A percentile compares a stretch with the other conserved stretches of the same genome.
Conservation (phyloP, 371 early-diverging fungal genomes). For the Chytridiales sp. region DNA sequence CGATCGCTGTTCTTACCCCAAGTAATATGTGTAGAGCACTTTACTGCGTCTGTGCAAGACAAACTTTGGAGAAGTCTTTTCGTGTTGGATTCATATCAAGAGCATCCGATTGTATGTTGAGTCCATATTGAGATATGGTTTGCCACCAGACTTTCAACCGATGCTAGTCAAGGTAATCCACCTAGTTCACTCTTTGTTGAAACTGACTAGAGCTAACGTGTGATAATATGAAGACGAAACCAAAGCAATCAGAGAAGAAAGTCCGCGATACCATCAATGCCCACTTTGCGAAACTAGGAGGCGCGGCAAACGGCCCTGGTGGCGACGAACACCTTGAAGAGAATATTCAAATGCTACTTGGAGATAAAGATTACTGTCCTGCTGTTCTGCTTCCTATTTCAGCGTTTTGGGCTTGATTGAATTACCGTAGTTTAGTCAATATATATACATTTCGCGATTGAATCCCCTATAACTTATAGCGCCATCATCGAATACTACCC, state of each 20-base stretch:
- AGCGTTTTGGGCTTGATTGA: conserved; percentile 23
- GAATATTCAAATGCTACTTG: conserved; percentile 73
- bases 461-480: too few relatives aligned
- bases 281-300: conserved; percentile 56
- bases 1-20: not conserved
- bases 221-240: conserved; percentile 55
- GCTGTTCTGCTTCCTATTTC: conserved; percentile 65
- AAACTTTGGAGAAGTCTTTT: conserved; percentile 89
- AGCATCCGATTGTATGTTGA: conserved; percentile 92
- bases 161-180: conserved; percentile 69
- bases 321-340: conserved; percentile 71
- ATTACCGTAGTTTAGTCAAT: too few relatives aligned
- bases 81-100: conserved; percentile 92
- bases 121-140: conserved; percentile 93
- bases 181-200: not conserved
- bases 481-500: too few relatives aligned
- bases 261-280: conserved; percentile 66
- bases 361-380: conserved; percentile 84
- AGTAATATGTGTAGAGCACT: conserved; percentile 50
- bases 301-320: conserved; percentile 12
- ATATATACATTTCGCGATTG: too few relatives aligned
- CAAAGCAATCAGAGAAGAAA: conserved; percentile 70
- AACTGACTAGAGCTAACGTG: not conserved
- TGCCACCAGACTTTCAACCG: conserved; percentile 92
- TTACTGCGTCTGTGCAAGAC: conserved; percentile 83